Evolutionary conservation across 768 basidiomycete species (phyloP).

Genomic region (Hemileccinum rubropunctum): DNA sequence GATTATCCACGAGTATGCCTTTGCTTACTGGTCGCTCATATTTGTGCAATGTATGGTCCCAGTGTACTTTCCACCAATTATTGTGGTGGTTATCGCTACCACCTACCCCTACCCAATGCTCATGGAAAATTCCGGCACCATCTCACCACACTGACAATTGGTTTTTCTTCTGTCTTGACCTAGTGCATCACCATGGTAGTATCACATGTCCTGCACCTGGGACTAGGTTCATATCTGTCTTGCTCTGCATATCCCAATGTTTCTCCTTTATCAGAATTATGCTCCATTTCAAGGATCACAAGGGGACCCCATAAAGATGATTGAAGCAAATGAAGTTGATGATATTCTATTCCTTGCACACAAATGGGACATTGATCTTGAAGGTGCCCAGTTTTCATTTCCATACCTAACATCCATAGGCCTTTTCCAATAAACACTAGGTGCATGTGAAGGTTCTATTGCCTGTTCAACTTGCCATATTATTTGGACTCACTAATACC

Average conservation of each 20-base stretch:
- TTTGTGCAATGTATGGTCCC: background rate
- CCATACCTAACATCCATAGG: background rate
- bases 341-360: conserved; percentile 89
- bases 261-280: conserved; percentile 60
- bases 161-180: background rate
- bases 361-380: conserved; percentile 93
- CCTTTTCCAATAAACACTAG: conserved; percentile 36
- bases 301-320: conserved; percentile 81
- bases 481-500: conserved; percentile 94
- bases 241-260: background rate
- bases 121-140: background rate
- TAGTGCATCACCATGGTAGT: conserved; percentile 43
- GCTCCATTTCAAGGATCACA: conserved; percentile 86
- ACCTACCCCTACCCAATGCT: background rate
- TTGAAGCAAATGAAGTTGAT: conserved; percentile 93
- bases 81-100: background rate
- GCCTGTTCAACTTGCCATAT: conserved; percentile 99
- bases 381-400: conserved; percentile 54
- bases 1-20: background rate
- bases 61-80: conserved; percentile 13
- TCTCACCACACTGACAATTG: background rate
- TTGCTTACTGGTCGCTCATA: conserved; percentile 3
- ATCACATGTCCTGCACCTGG: conserved; percentile 63
- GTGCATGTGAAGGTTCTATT: conserved; percentile 94
- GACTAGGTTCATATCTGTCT: conserved; percentile 48